Evolutionary conservation across 169 alveolate genomes (phyloP).

Genomic region (Plasmodium fragile): DNA sequence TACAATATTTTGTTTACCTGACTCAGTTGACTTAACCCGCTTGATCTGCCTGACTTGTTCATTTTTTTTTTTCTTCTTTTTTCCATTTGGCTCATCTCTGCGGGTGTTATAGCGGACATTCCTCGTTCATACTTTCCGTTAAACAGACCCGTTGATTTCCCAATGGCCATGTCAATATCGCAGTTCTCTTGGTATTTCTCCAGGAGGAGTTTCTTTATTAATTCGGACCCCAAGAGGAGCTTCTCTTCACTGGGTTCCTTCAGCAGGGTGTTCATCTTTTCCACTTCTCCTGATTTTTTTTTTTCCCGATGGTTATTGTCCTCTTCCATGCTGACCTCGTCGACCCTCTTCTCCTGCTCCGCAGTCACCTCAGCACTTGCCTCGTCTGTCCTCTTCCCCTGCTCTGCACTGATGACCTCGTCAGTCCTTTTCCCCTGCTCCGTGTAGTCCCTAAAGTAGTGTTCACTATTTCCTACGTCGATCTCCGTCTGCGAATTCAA

Average conservation of each 20-base stretch:
- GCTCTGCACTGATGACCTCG: background rate
- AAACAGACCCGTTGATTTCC: constrained; percentile 5
- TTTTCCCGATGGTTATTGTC: constrained; percentile 1
- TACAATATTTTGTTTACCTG: constrained; percentile 24
- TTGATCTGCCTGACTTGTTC: background rate
- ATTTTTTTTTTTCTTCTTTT: constrained; percentile 12
- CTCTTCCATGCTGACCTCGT: background rate
- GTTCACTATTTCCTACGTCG: constrained; percentile 27
- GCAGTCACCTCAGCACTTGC: background rate
- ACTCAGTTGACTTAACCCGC: background rate
- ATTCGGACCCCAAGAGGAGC: constrained; percentile 49
- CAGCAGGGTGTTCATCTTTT: background rate
- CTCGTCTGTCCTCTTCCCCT: background rate
- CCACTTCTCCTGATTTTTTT: constrained; percentile 15
- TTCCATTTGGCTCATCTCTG: background rate
- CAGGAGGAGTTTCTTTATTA: constrained; percentile 51
- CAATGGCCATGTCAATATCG: constrained; percentile 20
- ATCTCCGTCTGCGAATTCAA: background rate
- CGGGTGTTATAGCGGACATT: background rate
- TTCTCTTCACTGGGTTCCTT: constrained; percentile 41
- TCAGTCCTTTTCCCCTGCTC: background rate
- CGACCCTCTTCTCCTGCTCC: background rate
- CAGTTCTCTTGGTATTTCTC: constrained; percentile 64
- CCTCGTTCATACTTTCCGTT: background rate
- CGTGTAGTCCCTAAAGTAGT: constrained; percentile 34